Evolutionary conservation across 495 filamentous ascomycete species (phyloP).

Genomic region (Lichina pygmaea): DNA sequence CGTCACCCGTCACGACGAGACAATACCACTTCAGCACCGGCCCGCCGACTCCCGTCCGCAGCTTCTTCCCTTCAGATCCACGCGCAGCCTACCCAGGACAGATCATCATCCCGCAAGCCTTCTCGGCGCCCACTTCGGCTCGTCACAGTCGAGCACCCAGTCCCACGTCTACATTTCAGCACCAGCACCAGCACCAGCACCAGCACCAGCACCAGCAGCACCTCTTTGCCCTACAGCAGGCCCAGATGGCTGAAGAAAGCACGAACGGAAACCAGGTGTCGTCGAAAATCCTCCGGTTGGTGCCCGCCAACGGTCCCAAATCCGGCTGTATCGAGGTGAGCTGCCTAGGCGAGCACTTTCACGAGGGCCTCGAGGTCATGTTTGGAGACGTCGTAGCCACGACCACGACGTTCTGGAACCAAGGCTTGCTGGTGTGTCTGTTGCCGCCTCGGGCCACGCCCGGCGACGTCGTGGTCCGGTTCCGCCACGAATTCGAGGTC

Average conservation of each 20-base stretch:
- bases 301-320: conserved; percentile 57
- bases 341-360: conserved; percentile 53
- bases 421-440: conserved; percentile 57
- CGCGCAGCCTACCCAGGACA: conserved; percentile 6
- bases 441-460: conserved; percentile 45
- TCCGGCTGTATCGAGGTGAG: conserved; percentile 69
- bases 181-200: conserved; percentile 6
- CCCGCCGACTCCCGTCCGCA: conserved; percentile 34
- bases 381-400: conserved; percentile 59
- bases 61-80: conserved; percentile 21
- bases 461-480: conserved; percentile 47
- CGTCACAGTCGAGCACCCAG: conserved; percentile 26
- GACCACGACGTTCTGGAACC: conserved; percentile 61
- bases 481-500: conserved; percentile 30
- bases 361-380: conserved; percentile 54
- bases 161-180: conserved; percentile 20
- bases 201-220: conserved; percentile 13
- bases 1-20: no score
- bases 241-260: conserved; percentile 15
- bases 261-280: conserved; percentile 12
- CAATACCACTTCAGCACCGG: conserved; percentile 19
- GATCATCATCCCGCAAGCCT: conserved; percentile 17
- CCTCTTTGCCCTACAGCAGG: conserved; percentile 12
- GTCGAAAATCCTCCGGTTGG: conserved; percentile 47
- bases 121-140: conserved; percentile 37